Evolutionary conservation across 2,329 filamentous ascomycete species (phyloP), one percentile per base, ranked within the genome.

Genomic region (Claviceps africana): DNA sequence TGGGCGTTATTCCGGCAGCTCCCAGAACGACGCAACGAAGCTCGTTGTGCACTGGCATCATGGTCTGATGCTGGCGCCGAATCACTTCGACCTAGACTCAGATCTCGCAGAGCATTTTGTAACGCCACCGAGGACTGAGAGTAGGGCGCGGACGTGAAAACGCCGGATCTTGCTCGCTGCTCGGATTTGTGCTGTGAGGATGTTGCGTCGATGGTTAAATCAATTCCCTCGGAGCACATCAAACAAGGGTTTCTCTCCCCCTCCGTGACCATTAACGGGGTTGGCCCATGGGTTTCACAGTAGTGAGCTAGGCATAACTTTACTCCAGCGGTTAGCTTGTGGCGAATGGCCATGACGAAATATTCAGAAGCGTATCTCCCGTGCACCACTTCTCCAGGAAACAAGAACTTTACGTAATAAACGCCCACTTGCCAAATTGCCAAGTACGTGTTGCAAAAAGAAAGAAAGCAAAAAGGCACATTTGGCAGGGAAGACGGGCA

Each of bases 291-390:
- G 56, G 79, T 73, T 65, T 85, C 82, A 72, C 82, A 85, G 63
- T 84, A 85, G 65, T 85, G 81, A 60, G 82, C 82, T 60, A 85
- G 73, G 64, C 80, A 83, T 63, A 85, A 70, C 81, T 85, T 76
- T 54, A 79, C 53, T 55, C 56, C 54, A 22, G 60, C 56, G 52
- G 65, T 70, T 63, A 70, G 67, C 59, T 54, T 51, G 48, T 53
- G 54, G 59, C 56, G 56, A 59, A 40, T 60, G 51, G 57, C 61
- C 64, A 67, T 67, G 52, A 51, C 57, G 47, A 31, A 6, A 17
- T 15, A 15, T 13, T 40, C 7, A 21, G 25, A 25, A 42, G 22
- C 11, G 37, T 2, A 42, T n/a, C 11, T n/a, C 11, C 11, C 17
- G 37, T 42, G n/a, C 37, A 49, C 42, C 22, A 40, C 30, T 44